Percentiles rank a stretch among this genome's conserved stretches.
Evolutionary conservation across 2,329 filamentous ascomycete genomes (phyloP).

Genomic region (Hortaea sp.): DNA sequence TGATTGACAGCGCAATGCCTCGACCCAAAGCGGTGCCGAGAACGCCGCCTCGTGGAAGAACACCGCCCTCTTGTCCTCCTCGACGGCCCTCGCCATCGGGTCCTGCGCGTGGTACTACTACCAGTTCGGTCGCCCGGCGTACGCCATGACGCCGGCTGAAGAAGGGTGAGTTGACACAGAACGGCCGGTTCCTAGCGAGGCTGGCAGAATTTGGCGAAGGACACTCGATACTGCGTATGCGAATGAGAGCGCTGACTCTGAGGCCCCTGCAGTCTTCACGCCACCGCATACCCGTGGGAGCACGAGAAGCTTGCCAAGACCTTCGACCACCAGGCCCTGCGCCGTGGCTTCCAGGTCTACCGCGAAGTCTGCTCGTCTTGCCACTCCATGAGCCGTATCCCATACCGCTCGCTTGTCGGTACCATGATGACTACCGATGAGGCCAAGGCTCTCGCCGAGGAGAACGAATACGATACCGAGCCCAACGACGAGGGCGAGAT

Average conservation of each 20-base stretch:
- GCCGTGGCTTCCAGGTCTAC: slow-evolving; percentile 99
- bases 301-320: slow-evolving; percentile 88
- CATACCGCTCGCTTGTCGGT: slow-evolving; percentile 87
- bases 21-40: slow-evolving; percentile 59
- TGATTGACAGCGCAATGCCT: slow-evolving; percentile 45
- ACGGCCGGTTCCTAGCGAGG: too few relatives aligned
- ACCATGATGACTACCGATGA: slow-evolving; percentile 91
- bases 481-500: slow-evolving; percentile 97
- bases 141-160: slow-evolving; percentile 87
- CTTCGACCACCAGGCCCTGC: slow-evolving; percentile 94
- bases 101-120: slow-evolving; percentile 97
- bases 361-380: slow-evolving; percentile 95
- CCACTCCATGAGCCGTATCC: slow-evolving; percentile 90
- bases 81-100: slow-evolving; percentile 76
- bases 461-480: slow-evolving; percentile 97
- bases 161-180: slow-evolving; percentile 67
- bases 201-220: too few relatives aligned
- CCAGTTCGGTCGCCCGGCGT: slow-evolving; percentile 78
- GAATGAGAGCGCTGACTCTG: slow-evolving; percentile 5
- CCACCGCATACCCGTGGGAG: slow-evolving; percentile 90
- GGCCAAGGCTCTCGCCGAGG: slow-evolving; percentile 92
- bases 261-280: slow-evolving; percentile 60
- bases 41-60: slow-evolving; percentile 66
- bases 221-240: neutral
- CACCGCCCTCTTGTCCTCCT: slow-evolving; percentile 77